Conservation (phyloP, 768 basidiomycete genomes). For the Pleurotus pulmonarius region DNA sequence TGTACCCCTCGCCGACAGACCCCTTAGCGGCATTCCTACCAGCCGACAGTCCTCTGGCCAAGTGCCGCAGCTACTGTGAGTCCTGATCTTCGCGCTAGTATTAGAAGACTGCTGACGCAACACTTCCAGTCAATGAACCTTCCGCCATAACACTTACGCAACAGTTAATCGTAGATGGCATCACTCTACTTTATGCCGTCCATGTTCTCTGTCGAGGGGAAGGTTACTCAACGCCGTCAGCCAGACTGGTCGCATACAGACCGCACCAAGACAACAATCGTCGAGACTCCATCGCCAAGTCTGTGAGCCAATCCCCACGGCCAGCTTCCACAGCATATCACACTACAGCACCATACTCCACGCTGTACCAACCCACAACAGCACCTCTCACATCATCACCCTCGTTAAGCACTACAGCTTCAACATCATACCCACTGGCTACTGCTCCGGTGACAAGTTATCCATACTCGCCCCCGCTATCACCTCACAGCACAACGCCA, state of each 20-base stretch:
- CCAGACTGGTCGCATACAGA: slow-evolving; percentile 53
- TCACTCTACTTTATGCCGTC: slow-evolving; percentile 57
- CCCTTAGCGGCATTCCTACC: slow-evolving; percentile 56
- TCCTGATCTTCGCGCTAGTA: background rate
- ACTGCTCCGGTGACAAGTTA: background rate
- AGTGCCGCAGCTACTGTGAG: slow-evolving; percentile 48
- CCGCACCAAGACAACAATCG: slow-evolving; percentile 19
- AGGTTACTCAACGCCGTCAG: slow-evolving; percentile 50
- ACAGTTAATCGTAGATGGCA: slow-evolving; percentile 64
- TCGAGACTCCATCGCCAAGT: background rate
- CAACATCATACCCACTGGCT: background rate
- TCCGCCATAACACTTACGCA: slow-evolving; percentile 60
- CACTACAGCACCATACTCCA: slow-evolving; percentile 6
- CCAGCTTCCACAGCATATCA: background rate
- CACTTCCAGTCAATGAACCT: slow-evolving; percentile 24
- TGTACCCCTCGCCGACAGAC: slow-evolving; percentile 34
- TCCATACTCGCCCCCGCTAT: background rate
- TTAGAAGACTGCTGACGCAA: background rate
- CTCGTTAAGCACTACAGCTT: background rate
- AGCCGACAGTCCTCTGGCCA: slow-evolving; percentile 55
- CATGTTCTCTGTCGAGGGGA: slow-evolving; percentile 65
- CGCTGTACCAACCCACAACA: slow-evolving; percentile 7
- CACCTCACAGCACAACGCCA: background rate
- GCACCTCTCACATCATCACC: background rate
- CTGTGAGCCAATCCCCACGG: background rate